Percentiles rank a stretch among this genome's conserved stretches.
Evolutionary conservation across 805 yeast species (phyloP).

Genomic region (Lipomyces sp.): DNA sequence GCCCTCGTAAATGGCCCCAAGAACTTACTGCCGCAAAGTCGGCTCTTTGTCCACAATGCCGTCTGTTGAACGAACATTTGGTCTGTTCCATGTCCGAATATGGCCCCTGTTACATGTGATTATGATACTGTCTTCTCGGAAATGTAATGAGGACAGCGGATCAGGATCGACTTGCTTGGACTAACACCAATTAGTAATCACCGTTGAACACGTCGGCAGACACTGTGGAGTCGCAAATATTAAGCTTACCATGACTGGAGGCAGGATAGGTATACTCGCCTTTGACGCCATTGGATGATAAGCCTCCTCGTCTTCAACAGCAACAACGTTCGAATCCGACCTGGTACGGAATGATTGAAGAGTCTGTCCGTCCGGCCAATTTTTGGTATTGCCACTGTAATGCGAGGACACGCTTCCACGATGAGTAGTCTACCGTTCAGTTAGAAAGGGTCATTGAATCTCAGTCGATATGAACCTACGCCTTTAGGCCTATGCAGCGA

Average conservation of each 20-base stretch:
- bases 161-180: slow-evolving; percentile 37
- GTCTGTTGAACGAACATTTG: slow-evolving; percentile 16
- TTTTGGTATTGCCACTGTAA: slow-evolving; percentile 19
- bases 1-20: not conserved
- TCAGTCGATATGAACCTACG: slow-evolving; percentile 4
- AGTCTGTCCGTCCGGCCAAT: slow-evolving; percentile 14
- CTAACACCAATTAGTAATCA: slow-evolving; percentile 5
- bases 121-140: slow-evolving; percentile 33
- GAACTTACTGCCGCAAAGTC: not conserved
- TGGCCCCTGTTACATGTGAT: slow-evolving; percentile 37
- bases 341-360: slow-evolving; percentile 18
- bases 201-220: not conserved
- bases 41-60: not conserved
- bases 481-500: slow-evolving; percentile 43
- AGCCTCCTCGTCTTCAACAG: slow-evolving; percentile 31
- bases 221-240: not conserved
- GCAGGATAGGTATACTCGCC: slow-evolving; percentile 35
- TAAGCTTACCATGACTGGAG: slow-evolving; percentile 35
- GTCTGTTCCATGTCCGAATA: slow-evolving; percentile 38
- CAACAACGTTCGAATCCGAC: slow-evolving; percentile 31
- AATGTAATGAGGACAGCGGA: slow-evolving; percentile 32
- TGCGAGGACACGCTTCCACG: slow-evolving; percentile 34
- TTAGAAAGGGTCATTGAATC: not conserved
- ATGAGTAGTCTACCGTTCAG: slow-evolving; percentile 10
- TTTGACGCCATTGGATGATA: slow-evolving; percentile 35